Percentiles rank a stretch among this genome's conserved stretches.
phyloP scores from a whole-genome alignment of 345 rosid genomes.

The Aethionema arabicum region DNA sequence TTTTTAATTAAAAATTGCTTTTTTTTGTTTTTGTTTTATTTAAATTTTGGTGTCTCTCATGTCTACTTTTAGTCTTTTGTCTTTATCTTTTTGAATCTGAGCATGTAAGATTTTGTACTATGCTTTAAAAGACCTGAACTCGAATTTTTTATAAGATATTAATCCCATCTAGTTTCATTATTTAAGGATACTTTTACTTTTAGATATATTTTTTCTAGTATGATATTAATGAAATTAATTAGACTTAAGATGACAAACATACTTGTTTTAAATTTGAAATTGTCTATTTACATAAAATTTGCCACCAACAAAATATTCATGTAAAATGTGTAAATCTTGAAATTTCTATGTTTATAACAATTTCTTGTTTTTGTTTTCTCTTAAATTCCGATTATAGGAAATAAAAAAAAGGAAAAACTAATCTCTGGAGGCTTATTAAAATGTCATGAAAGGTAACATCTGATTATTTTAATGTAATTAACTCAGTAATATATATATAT shows the following conservation, averaged over 20 bases:
- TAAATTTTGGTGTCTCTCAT: conserved; percentile 21
- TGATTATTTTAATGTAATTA: conserved; percentile 23
- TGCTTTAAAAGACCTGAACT: background rate
- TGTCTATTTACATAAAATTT: too few relatives aligned
- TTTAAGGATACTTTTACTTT: conserved; percentile 1
- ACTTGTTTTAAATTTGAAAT: too few relatives aligned
- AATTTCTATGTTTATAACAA: too few relatives aligned
- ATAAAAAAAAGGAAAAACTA: background rate
- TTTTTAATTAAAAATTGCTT: background rate
- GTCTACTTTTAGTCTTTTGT: conserved; percentile 25
- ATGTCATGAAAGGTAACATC: conserved; percentile 40
- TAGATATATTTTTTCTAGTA: too few relatives aligned
- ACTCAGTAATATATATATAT: background rate
- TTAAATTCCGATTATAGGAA: conserved; percentile 2
- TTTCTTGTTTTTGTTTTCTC: too few relatives aligned
- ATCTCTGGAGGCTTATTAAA: conserved; percentile 40
- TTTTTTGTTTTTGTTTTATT: background rate
- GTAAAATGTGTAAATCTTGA: too few relatives aligned
- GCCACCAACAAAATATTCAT: too few relatives aligned
- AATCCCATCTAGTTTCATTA: background rate
- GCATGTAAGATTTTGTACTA: background rate
- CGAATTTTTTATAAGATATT: background rate
- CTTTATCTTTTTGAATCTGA: conserved; percentile 23
- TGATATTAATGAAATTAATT: too few relatives aligned
- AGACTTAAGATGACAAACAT: too few relatives aligned